phyloP scores from a whole-genome alignment of 345 rosid species.

The Citrus medica region DNA sequence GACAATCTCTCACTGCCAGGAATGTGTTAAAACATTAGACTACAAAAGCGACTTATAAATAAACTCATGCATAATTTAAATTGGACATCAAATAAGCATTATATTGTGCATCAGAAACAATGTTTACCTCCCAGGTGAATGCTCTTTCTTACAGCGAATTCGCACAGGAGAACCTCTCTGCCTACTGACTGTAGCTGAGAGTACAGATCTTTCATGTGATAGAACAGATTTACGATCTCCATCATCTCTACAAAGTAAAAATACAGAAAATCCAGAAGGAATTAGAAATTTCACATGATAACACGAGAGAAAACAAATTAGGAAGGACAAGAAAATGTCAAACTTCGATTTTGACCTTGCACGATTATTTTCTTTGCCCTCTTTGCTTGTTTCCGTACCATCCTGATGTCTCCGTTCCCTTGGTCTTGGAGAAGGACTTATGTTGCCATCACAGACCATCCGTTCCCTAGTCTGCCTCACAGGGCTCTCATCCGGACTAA shows the following conservation, averaged over 20 bases:
- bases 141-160: constrained; percentile 23
- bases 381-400: constrained; percentile 30
- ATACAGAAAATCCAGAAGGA: not conserved
- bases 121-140: constrained; percentile 45
- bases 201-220: constrained; percentile 24
- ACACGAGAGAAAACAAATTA: constrained; percentile 2
- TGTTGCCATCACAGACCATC: constrained; percentile 18
- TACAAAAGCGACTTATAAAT: not conserved
- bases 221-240: constrained; percentile 31
- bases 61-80: not conserved
- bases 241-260: constrained; percentile 32
- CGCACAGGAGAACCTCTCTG: constrained; percentile 29
- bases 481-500: constrained; percentile 27
- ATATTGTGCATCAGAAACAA: not conserved
- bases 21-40: constrained; percentile 19
- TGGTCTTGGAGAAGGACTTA: constrained; percentile 29
- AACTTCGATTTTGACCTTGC: constrained; percentile 26
- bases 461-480: constrained; percentile 14
- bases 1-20: constrained; percentile 51
- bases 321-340: not conserved
- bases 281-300: constrained; percentile 2
- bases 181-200: constrained; percentile 33
- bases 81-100: constrained; percentile 7
- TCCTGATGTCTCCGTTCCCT: constrained; percentile 27
- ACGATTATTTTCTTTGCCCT: constrained; percentile 22